Base-by-base conservation (phyloP, 2,329 filamentous ascomycete species). In the Clonostachys sp. region DNA sequence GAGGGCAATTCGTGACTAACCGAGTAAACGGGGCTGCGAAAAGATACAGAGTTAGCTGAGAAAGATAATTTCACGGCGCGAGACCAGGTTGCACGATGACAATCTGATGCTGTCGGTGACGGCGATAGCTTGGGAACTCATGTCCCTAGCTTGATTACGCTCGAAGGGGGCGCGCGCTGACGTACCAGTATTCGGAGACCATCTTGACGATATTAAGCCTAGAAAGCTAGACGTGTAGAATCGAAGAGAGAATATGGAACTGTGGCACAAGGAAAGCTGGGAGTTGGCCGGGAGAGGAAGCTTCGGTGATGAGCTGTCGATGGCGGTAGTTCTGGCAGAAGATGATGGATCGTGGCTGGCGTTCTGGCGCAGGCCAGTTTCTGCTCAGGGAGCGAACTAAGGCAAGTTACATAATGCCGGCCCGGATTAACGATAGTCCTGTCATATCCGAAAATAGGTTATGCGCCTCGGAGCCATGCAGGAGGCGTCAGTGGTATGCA, bases 21-120 rank as follows among this genome's bases (percentile, higher is more conserved):
- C 82, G 94, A 90, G 80, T 97, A 99, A 66, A 95, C 92, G 76
- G 92, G 92, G 80, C 92, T 99, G 62, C 54, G 66, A 45, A 49
- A 55, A 53, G 8, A 50, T 51, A 42, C 36, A 43, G 48, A 46
- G 66, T 83, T 67, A 82, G 78, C 67, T 70, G 53, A 39, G 16
- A 18, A 10, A 45, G 34, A 38, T 17, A 5, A 2, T 40, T 40
- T 24, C 24, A n/a, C 40, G 30, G 40, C n/a, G 18, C 18, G 40
- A 42, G 40, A 16, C 42, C 14, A 33, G 33, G 17, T 34, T 44
- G 6, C 20, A 34, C 13, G 34, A 46, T 34, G 40, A 49, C 47
- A 44, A 50, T 51, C 50, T 17, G 41, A 18, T 34, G 38, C 18
- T 12, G 12, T 44, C 43, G 44, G 40, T 34, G 56, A 62, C 59